phyloP scores from a whole-genome alignment of 1,284 basidiomycete species.

The Sporisorium scitamineum region DNA sequence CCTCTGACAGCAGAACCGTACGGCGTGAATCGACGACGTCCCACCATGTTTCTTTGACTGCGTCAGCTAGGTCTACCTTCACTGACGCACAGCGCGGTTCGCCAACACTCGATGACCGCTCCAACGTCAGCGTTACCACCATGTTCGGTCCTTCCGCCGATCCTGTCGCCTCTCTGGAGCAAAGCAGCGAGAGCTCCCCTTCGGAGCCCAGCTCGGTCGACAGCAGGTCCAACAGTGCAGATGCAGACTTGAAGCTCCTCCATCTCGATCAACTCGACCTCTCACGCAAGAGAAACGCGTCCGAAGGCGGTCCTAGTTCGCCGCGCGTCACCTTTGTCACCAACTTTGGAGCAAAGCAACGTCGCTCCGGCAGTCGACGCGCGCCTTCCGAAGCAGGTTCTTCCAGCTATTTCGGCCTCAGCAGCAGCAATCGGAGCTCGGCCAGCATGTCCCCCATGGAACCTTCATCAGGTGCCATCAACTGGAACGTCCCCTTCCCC shows the following conservation, averaged over 20 bases:
- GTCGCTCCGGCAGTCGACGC: conserved; percentile 24
- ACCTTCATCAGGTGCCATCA: conserved; percentile 3
- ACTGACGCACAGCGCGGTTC: neutral
- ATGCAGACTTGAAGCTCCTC: conserved; percentile 19
- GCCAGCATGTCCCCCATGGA: conserved; percentile 41
- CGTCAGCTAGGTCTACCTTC: neutral
- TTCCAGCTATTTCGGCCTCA: conserved; percentile 26
- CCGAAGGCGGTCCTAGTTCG: conserved; percentile 10
- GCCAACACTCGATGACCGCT: conserved; percentile 9
- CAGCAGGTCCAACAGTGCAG: conserved; percentile 24
- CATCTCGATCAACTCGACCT: conserved; percentile 26
- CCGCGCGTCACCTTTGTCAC: conserved; percentile 37
- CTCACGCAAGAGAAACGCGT: conserved; percentile 6
- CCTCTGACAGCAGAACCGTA: neutral
- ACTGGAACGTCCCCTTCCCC: conserved; percentile 34
- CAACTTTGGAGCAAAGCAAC: conserved; percentile 35
- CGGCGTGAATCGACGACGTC: conserved; percentile 10
- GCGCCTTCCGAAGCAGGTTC: conserved; percentile 24
- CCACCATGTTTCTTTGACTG: neutral
- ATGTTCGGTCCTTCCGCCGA: conserved; percentile 6
- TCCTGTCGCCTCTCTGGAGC: conserved; percentile 14
- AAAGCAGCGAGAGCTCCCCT: conserved; percentile 26
- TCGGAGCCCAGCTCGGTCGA: conserved; percentile 33
- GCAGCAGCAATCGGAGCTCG: conserved; percentile 25
- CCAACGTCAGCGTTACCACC: conserved; percentile 10